These are phyloP conservation scores for Plantago ovata DNA, from an alignment of 257 asterid species.

Conservation along the genomic window DNA sequence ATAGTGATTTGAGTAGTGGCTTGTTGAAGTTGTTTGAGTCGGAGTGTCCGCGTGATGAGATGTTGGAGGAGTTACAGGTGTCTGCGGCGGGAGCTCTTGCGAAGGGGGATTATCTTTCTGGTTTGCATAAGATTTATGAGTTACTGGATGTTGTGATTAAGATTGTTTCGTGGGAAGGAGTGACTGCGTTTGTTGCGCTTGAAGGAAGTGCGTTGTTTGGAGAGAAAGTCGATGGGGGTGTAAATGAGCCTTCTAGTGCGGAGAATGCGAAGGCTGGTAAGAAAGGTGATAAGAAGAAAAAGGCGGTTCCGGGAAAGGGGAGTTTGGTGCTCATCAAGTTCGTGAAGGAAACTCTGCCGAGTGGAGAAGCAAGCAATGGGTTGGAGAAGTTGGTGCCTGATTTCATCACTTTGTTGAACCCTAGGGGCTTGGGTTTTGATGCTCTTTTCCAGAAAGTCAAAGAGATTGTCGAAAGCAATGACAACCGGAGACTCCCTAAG, in stretches of 20 bases:
- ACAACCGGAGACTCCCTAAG: slow-evolving; percentile 83
- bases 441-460: slow-evolving; percentile 57
- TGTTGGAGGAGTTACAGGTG: slow-evolving; percentile 28
- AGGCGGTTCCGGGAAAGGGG: slow-evolving; percentile 73
- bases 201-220: slow-evolving; percentile 46
- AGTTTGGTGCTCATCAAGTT: slow-evolving; percentile 56
- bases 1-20: slow-evolving; percentile 27
- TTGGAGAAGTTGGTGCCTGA: slow-evolving; percentile 37
- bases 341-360: slow-evolving; percentile 54
- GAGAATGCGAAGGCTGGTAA: slow-evolving; percentile 32
- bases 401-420: slow-evolving; percentile 49
- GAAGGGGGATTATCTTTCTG: slow-evolving; percentile 38
- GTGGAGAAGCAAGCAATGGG: slow-evolving; percentile 23
- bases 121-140: slow-evolving; percentile 39
- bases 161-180: slow-evolving; percentile 73
- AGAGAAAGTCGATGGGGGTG: slow-evolving; percentile 27
- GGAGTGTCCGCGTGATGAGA: slow-evolving; percentile 26
- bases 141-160: slow-evolving; percentile 48
- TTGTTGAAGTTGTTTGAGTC: slow-evolving; percentile 25
- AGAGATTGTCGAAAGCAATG: slow-evolving; percentile 89
- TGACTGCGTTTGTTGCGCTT: slow-evolving; percentile 56
- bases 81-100: slow-evolving; percentile 34
- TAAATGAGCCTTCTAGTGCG: slow-evolving; percentile 25
- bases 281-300: slow-evolving; percentile 69
- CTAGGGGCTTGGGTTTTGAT: slow-evolving; percentile 38